Evolutionary conservation across 805 yeast species (phyloP), one percentile per base, ranked within the genome.

Genomic region (Spathaspora sp.): DNA sequence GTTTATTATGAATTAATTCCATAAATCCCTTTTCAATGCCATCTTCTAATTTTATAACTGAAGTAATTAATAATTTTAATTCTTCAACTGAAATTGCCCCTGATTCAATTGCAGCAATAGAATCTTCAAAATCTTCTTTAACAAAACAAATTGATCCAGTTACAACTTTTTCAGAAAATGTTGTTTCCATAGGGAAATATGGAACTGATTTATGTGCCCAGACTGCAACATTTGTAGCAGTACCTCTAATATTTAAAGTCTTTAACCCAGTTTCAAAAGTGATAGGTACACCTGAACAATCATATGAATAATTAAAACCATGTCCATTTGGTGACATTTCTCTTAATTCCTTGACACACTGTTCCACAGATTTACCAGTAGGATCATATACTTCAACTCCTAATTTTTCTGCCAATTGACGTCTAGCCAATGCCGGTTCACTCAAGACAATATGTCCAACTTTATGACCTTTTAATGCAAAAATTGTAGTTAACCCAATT

Each of bases 101-200:
- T 2, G 65, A 57, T 5, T 70, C 74, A 48, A 84, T 66, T 8
- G 85, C 83, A 0, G 62, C 67, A 18, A 82, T 72, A 2, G 83
- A 87, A 46, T 77, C 80, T 57, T 75, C 77, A 54, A 84, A 83
- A 63, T 84, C 89, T 51, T 67, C 67, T 18, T 76, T 73, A 2
- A 78, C 77, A 61, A 83, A 83, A 52, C 87, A 82, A 73, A 83
- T 81, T 1, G 87, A 81, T 2, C 87, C 89, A 43, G 82, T 75
- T 38, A 80, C 67, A 45, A 64, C 64, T 59, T 80, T 83, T 61
- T 85, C 89, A 49, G 75, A 74, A 57, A 75, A 67, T 4, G 86
- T 78, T 17, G 81, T 64, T 55, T 73, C 76, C 84, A 81, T 82
- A 50, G 85, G 86, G 55, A 72, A 72, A 60, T 75, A 78, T 14